Base-by-base conservation (phyloP, 2,329 filamentous ascomycete genomes). In the Penicillium sp. region DNA sequence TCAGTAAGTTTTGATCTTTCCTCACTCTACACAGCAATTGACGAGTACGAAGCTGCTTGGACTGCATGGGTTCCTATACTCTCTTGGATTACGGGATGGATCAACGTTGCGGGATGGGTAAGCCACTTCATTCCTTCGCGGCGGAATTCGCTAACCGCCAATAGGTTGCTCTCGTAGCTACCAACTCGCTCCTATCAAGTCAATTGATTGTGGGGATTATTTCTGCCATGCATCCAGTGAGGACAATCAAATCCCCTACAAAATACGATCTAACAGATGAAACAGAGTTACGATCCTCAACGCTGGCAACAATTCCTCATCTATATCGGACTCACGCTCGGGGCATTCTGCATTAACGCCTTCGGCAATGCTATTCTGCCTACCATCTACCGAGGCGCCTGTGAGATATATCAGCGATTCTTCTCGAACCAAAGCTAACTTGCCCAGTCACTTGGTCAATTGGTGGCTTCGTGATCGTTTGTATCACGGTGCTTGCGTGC, bases 221-320 rank as follows among this genome's bases (percentile, higher is more conserved):
- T 42, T 76, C 80, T 1, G 74, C 89, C 6, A 79, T 85, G 65
- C 74, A 85, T 58, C 74, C 81, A 0, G 72, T 72, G 54, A n/a
- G 57, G 12, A 8, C 4, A 12, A 12, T 12, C 1, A 9, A 9
- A 2, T 13, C 5, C 8, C 6, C 31, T 29, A 1, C 4, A 2
- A 2, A 4, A 6, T 33, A 23, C 3, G 2, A 12, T 4, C 33
- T 31, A 26, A 39, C 16, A 38, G 9, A 12, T 12, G 23, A 13
- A 39, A 31, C 16, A 70, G 68, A 56, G 28, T 52, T 89, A 86
- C 65, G 74, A 77, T 18, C 53, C 80, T 2, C 70, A 85, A 61
- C 63, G 81, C 2, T 89, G 86, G 84, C 86, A 90, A 60, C 83
- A 88, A 60, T 89, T 89, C 67, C 75, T 89, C 9, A 85, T 90